Evolutionary conservation across 306 rosid genomes (phyloP).

Genomic region (Cucurbita argyrosperma): DNA sequence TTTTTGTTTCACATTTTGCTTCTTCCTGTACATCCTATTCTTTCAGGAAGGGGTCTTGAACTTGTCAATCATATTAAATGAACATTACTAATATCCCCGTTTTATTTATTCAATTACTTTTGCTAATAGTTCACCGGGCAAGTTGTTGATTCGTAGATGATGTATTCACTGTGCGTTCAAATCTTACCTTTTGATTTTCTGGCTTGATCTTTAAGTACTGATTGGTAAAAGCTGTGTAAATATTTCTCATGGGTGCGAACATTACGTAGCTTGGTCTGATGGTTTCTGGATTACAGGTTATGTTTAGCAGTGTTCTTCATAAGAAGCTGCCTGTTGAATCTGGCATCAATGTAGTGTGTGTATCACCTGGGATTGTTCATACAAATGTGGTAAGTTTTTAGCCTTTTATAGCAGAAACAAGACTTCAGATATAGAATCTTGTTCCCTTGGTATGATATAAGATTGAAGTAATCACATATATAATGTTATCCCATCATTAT

Average conservation of each 20-base stretch:
- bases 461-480: neutral
- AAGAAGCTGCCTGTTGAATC: constrained; percentile 79
- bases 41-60: neutral
- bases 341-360: constrained; percentile 62
- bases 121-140: neutral
- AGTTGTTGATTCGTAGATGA: neutral
- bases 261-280: neutral
- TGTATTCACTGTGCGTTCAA: neutral
- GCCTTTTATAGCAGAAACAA: neutral
- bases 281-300: constrained; percentile 48
- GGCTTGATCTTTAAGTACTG: neutral
- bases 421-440: neutral
- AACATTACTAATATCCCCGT: neutral
- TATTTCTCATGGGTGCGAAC: neutral
- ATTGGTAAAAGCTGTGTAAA: neutral
- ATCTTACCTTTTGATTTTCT: neutral
- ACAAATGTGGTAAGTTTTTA: constrained; percentile 79
- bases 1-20: neutral
- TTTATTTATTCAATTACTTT: neutral
- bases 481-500: neutral
- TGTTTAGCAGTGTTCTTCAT: constrained; percentile 80
- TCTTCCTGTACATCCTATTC: neutral
- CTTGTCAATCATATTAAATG: neutral
- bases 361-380: constrained; percentile 91
- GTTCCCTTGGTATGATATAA: neutral